A percentile compares a stretch with the other conserved stretches of the same genome.
phyloP scores from a whole-genome alignment of 768 basidiomycete species.

The Termitomyces sp. region DNA sequence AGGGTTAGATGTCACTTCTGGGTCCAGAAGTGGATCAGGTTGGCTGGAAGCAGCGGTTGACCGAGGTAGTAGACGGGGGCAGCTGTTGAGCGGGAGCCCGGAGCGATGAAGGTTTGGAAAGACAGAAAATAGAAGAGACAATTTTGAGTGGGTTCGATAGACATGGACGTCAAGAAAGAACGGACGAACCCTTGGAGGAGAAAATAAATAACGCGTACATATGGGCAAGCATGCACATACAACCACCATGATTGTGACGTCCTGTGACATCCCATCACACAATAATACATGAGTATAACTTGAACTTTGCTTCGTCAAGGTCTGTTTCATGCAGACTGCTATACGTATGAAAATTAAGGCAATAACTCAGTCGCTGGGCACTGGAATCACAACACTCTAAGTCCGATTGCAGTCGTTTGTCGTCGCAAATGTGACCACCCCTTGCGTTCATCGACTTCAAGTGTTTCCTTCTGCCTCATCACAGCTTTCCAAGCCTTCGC shows the following conservation, averaged over 20 bases:
- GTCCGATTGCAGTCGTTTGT: background rate
- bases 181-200: background rate
- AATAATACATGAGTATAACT: too few relatives aligned
- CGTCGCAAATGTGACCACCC: too few relatives aligned
- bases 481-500: background rate
- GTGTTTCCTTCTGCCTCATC: background rate
- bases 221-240: slow-evolving; percentile 11
- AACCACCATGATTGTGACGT: too few relatives aligned
- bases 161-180: slow-evolving; percentile 14
- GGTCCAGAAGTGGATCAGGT: slow-evolving; percentile 38
- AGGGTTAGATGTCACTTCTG: slow-evolving; percentile 59
- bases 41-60: slow-evolving; percentile 43
- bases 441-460: too few relatives aligned
- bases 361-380: too few relatives aligned
- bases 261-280: too few relatives aligned
- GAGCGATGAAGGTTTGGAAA: slow-evolving; percentile 42
- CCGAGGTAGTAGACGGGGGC: slow-evolving; percentile 21
- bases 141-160: slow-evolving; percentile 5
- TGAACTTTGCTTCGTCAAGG: too few relatives aligned
- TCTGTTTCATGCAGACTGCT: too few relatives aligned
- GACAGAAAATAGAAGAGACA: slow-evolving; percentile 10
- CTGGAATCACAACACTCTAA: background rate
- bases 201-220: slow-evolving; percentile 22
- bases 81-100: slow-evolving; percentile 32
- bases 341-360: too few relatives aligned